Evolutionary conservation across 2,329 filamentous ascomycete genomes (phyloP).

Genomic region (Sarocladium oryzae): DNA sequence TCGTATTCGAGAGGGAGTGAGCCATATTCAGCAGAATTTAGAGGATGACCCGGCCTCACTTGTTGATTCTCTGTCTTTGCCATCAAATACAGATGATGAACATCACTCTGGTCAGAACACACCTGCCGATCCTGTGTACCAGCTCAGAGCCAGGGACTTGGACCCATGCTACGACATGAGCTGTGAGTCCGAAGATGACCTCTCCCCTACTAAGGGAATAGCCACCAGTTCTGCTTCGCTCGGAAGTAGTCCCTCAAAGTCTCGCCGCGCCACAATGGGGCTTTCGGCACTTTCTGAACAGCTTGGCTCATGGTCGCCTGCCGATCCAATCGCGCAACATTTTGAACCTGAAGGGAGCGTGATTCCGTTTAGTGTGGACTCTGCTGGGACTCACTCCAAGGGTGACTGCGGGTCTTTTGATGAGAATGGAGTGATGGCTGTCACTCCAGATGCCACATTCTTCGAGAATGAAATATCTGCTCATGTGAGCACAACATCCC

Average conservation of each 20-base stretch:
- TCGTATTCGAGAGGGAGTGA: too few species aligned
- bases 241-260: conserved; percentile 10
- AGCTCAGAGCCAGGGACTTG: conserved; percentile 42
- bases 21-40: too few species aligned
- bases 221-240: neutral
- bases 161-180: conserved; percentile 35
- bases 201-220: conserved; percentile 22
- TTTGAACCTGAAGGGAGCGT: neutral
- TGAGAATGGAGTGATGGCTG: neutral
- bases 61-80: too few species aligned
- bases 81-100: too few species aligned
- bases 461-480: conserved; percentile 3
- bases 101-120: neutral
- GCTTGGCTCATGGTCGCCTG: conserved; percentile 56
- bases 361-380: neutral
- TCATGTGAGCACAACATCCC: neutral
- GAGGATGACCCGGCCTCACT: too few species aligned
- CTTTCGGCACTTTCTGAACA: conserved; percentile 60
- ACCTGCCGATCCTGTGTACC: conserved; percentile 19
- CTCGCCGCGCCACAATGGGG: conserved; percentile 33
- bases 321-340: conserved; percentile 36
- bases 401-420: neutral
- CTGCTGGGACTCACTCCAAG: neutral
- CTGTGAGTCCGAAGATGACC: conserved; percentile 52
- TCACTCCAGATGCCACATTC: neutral